Evolutionary conservation across 768 basidiomycete genomes (phyloP), one percentile per base, ranked within the genome.

Genomic region (Tylopilus balloui): DNA sequence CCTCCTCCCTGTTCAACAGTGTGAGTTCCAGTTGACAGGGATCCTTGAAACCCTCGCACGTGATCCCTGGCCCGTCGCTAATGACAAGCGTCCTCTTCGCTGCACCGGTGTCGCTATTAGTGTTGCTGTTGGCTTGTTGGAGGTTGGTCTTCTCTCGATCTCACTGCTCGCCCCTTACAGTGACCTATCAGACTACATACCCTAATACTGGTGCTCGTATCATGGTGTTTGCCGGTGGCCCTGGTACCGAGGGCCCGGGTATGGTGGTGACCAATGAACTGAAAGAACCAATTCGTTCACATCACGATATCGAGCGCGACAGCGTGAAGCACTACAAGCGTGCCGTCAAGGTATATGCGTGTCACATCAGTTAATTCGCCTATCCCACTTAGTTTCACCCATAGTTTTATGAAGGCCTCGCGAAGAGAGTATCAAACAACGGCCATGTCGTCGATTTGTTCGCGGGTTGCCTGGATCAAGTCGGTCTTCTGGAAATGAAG

Each of bases 221-320:
- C 69, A 95, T 98, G 89, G 66, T 97, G 28, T 98, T 98, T 63
- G 74, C 93, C 31, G 96, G 95, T 58, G 96, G 96, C 24, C 91
- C 96, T 13, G 86, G 88, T 10, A 96, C 95, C 2, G 93, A 97
- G 63, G 96, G 96, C 3, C 96, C 96, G 0, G 96, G 96, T 15
- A 84, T 93, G 83, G 94, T 97, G 27, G 96, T 98, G 48, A 87
- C 80, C 69, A 90, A 90, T 56, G 95, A 98, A 70, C 75, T 98
- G 48, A 89, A 91, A 71, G 96, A 99, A 62, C 92, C 94, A 2
- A 98, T 99, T 54, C 87, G 96, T 45, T 96, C 93, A 8, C 96
- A 99, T 66, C 95, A 98, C 71, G 96, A 99, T 62, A 98, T 98
- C 60, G 96, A 99, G 62, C 79, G 92, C 17, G 96, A 99, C 67